These are phyloP conservation scores for Byssothecium circinans DNA, from an alignment of 2,329 filamentous ascomycete species.

Conservation along the genomic window DNA sequence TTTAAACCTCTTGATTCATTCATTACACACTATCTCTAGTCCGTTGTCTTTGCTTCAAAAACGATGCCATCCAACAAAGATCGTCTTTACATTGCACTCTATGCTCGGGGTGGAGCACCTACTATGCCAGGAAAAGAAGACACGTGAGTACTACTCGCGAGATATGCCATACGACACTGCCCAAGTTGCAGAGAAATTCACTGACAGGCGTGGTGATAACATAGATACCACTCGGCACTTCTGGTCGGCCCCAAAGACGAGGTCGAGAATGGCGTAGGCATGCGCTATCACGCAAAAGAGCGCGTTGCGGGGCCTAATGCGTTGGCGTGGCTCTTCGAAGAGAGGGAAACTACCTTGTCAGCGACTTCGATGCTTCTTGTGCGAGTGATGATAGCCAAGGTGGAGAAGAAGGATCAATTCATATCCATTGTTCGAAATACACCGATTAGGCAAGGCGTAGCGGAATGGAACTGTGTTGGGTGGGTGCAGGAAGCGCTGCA, in stretches of 20 bases:
- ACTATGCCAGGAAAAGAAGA: conserved; percentile 28
- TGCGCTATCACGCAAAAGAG: no score
- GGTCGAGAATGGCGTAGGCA: no score
- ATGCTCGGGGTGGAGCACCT: conserved; percentile 23
- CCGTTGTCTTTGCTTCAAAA: no score
- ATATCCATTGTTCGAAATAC: conserved; percentile 5
- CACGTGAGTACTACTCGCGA: conserved; percentile 23
- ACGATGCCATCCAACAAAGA: conserved; percentile 29
- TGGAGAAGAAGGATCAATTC: conserved; percentile 4
- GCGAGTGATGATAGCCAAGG: conserved; percentile 6
- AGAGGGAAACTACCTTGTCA: conserved; percentile 7
- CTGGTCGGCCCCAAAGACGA: no score
- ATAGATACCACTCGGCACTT: conserved; percentile 4
- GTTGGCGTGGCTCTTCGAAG: conserved; percentile 9
- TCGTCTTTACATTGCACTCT: conserved; percentile 32
- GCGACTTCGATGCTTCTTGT: conserved; percentile 4
- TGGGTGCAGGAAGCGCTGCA: conserved; percentile 50
- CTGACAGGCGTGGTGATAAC: conserved; percentile 7
- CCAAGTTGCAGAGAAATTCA: conserved; percentile 3
- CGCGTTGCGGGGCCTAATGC: conserved; percentile 5
- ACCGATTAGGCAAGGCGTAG: conserved; percentile 31
- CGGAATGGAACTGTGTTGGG: conserved; percentile 47
- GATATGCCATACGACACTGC: conserved; percentile 4
- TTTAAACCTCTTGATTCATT: no score
- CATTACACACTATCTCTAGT: no score